Base-by-base conservation (phyloP, 441 rosid genomes). In the Euphorbia celastroides region DNA sequence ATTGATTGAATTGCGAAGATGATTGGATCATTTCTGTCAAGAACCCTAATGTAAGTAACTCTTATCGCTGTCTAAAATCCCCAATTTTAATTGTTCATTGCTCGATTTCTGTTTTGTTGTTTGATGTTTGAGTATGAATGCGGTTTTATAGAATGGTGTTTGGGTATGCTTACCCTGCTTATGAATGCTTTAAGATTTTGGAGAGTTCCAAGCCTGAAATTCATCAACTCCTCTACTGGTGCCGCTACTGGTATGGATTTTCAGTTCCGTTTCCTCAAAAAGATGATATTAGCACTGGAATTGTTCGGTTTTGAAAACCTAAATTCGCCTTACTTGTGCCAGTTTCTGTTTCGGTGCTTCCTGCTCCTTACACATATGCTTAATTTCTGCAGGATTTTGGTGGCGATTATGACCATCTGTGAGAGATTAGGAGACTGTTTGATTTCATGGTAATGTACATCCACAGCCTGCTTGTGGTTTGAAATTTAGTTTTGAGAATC, bases 131-230 rank as follows among this genome's bases (percentile, higher is more conserved):
- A 31, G 11, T 14, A 0, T 48, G 13, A 22, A 23, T 14, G 12
- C 12, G 8, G 62, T 63, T 52, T 57, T 19, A 52, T 79, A 80
- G 86, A 17, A 63, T 84, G 83, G 46, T 60, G 30, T 75, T 81
- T 34, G 87, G 87, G 2, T 84, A 86, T 62, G 82, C 73, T 16
- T 80, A 74, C 26, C 88, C 85, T 0, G 88, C 86, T 10, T 83
- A 71, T 41, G 46, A 82, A 65, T 86, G 91, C 67, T 79, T 69
- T 34, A 86, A 83, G 74, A 63, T 60, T 13, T 74, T 77, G 25
- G 84, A 81, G 75, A 73, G 74, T 22, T 68, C 48, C 19, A 30
- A 41, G 14, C 67, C 58, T 14, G 77, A 70, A 27, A 50, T 63
- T 42, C 64, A 65, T 17, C 71, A 78, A 62, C 81, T 82, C 56